phyloP scores from a whole-genome alignment of 1,139 yeast species.

The Suhomyces chickasaworum region DNA sequence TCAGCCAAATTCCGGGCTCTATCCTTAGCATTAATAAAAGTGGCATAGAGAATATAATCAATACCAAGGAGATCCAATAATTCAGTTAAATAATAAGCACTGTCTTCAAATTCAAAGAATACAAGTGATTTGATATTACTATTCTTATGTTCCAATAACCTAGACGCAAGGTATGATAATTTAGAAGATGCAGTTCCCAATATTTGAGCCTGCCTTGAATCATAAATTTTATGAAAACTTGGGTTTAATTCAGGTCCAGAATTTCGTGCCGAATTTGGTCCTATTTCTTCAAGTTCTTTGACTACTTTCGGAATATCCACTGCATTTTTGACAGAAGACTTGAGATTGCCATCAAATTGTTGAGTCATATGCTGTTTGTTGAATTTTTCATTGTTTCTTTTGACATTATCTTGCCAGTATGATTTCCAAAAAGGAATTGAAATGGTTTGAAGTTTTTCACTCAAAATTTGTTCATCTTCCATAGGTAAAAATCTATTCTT shows the following conservation, averaged over 20 bases:
- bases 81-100: constrained; percentile 68
- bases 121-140: constrained; percentile 55
- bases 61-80: constrained; percentile 62
- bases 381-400: constrained; percentile 36
- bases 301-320: constrained; percentile 18
- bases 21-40: constrained; percentile 52
- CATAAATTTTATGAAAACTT: background rate
- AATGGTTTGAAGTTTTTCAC: constrained; percentile 29
- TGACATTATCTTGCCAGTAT: constrained; percentile 50
- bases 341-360: constrained; percentile 14
- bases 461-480: constrained; percentile 27
- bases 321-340: constrained; percentile 9
- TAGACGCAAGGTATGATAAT: constrained; percentile 57
- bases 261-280: background rate
- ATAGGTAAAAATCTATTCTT: constrained; percentile 49
- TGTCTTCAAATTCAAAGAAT: constrained; percentile 71
- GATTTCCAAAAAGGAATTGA: constrained; percentile 52
- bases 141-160: constrained; percentile 53
- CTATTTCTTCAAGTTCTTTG: constrained; percentile 7
- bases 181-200: constrained; percentile 65
- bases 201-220: constrained; percentile 37
- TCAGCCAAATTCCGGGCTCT: constrained; percentile 56
- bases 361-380: constrained; percentile 30
- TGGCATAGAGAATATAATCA: constrained; percentile 62
- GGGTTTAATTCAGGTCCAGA: background rate